Conservation (phyloP, 495 filamentous ascomycete genomes). For the Apodospora peruviana region DNA sequence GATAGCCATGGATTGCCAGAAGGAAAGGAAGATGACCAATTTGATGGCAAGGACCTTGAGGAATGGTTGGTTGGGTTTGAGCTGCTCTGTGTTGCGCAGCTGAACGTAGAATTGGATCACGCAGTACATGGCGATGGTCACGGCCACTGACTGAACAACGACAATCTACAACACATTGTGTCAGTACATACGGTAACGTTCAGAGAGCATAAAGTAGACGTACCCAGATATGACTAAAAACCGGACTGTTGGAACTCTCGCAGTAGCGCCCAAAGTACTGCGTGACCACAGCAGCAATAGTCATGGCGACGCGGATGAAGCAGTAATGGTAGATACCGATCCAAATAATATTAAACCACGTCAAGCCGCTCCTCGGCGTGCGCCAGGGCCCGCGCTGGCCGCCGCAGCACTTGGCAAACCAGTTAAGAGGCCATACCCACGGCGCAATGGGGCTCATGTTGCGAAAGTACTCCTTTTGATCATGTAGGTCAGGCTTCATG, state of each 20-base stretch:
- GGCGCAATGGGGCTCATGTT: slow-evolving; percentile 52
- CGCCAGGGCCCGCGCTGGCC: slow-evolving; percentile 63
- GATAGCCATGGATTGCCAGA: slow-evolving; percentile 79
- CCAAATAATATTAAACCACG: slow-evolving; percentile 94
- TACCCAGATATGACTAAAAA: slow-evolving; percentile 83
- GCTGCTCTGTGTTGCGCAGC: slow-evolving; percentile 48
- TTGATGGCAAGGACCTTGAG: slow-evolving; percentile 86
- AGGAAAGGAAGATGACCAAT: slow-evolving; percentile 89
- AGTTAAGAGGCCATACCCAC: slow-evolving; percentile 73
- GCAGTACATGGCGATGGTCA: slow-evolving; percentile 87
- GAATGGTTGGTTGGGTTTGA: slow-evolving; percentile 68
- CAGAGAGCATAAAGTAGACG: slow-evolving; percentile 11
- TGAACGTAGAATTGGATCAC: slow-evolving; percentile 87
- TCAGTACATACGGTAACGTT: background rate
- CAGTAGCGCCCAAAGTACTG: slow-evolving; percentile 69
- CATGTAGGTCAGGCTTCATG: slow-evolving; percentile 70
- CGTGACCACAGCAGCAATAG: slow-evolving; percentile 68
- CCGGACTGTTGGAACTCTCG: slow-evolving; percentile 67
- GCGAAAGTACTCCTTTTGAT: slow-evolving; percentile 85
- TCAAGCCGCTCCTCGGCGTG: slow-evolving; percentile 75
- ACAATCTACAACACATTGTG: slow-evolving; percentile 46
- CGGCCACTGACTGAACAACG: slow-evolving; percentile 63
- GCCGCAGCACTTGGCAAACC: slow-evolving; percentile 63
- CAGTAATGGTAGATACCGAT: slow-evolving; percentile 86
- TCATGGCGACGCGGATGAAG: slow-evolving; percentile 79